Evolutionary conservation across 2,329 filamentous ascomycete species (phyloP).

Genomic region (Canariomyces notabilis): DNA sequence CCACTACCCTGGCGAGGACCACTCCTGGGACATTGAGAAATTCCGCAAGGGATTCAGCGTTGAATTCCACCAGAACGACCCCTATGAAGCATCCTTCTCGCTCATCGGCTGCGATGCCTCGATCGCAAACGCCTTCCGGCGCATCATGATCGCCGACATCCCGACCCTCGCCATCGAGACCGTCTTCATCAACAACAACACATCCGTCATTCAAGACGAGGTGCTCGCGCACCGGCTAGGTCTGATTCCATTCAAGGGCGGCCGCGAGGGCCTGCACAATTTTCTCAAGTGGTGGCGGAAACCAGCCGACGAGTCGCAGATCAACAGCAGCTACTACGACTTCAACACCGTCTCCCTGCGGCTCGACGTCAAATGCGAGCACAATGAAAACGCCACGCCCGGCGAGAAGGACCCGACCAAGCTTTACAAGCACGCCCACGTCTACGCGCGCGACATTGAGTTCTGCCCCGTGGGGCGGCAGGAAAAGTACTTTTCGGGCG

Average conservation of each 20-base stretch:
- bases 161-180: slow-evolving; percentile 91
- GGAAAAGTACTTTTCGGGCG: slow-evolving; percentile 61
- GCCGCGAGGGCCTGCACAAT: slow-evolving; percentile 66
- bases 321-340: slow-evolving; percentile 60
- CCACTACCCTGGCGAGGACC: slow-evolving; percentile 83
- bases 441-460: slow-evolving; percentile 72
- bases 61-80: slow-evolving; percentile 77
- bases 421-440: slow-evolving; percentile 79
- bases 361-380: slow-evolving; percentile 74
- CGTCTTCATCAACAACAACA: slow-evolving; percentile 93
- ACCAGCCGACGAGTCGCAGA: slow-evolving; percentile 57
- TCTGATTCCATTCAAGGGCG: slow-evolving; percentile 81
- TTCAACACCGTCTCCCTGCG: slow-evolving; percentile 81
- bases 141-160: slow-evolving; percentile 91
- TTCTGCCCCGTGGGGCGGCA: slow-evolving; percentile 76
- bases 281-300: slow-evolving; percentile 81
- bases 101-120: slow-evolving; percentile 87
- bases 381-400: slow-evolving; percentile 65
- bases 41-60: slow-evolving; percentile 46
- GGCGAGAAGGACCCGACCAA: slow-evolving; percentile 76
- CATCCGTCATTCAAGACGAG: slow-evolving; percentile 95
- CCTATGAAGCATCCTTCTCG: slow-evolving; percentile 78
- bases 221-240: slow-evolving; percentile 87
- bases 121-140: slow-evolving; percentile 93
- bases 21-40: slow-evolving; percentile 40